phyloP scores from a whole-genome alignment of 495 filamentous ascomycete species.

The Glonium stellatum region DNA sequence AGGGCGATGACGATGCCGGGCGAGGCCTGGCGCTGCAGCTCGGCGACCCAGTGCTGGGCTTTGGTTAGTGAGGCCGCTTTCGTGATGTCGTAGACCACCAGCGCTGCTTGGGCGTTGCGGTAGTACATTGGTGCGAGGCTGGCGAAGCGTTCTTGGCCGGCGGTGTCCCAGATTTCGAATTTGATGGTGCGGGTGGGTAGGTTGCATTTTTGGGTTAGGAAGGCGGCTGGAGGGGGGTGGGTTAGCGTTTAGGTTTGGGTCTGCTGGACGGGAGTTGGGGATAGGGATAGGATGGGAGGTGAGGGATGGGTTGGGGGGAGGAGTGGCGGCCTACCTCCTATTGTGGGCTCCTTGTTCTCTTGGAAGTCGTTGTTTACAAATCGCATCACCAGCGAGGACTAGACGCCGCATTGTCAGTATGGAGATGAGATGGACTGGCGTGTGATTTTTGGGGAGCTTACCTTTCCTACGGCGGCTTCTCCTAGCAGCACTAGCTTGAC shows the following conservation, averaged over 20 bases:
- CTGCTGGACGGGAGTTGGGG: background rate
- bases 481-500: constrained; percentile 97
- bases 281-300: constrained; percentile 1
- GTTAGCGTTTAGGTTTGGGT: constrained; percentile 3
- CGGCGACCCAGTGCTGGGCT: constrained; percentile 97
- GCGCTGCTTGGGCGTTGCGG: constrained; percentile 96
- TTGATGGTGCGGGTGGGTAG: constrained; percentile 96
- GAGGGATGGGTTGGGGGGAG: background rate
- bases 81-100: constrained; percentile 97
- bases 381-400: constrained; percentile 96
- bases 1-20: constrained; percentile 97
- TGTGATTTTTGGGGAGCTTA: constrained; percentile 32
- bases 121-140: constrained; percentile 99
- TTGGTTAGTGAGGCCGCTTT: constrained; percentile 93
- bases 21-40: constrained; percentile 93
- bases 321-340: constrained; percentile 67
- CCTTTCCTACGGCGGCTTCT: constrained; percentile 97
- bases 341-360: constrained; percentile 99
- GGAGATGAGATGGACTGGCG: no score
- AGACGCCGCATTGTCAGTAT: constrained; percentile 26
- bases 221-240: constrained; percentile 65
- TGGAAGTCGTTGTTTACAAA: constrained; percentile 99
- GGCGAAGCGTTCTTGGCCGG: constrained; percentile 96
- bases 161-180: constrained; percentile 99
- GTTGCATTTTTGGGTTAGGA: constrained; percentile 96